Evolutionary conservation across 2,329 filamentous ascomycete species (phyloP), one percentile per base, ranked within the genome.

Genomic region (Fusarium sp.): DNA sequence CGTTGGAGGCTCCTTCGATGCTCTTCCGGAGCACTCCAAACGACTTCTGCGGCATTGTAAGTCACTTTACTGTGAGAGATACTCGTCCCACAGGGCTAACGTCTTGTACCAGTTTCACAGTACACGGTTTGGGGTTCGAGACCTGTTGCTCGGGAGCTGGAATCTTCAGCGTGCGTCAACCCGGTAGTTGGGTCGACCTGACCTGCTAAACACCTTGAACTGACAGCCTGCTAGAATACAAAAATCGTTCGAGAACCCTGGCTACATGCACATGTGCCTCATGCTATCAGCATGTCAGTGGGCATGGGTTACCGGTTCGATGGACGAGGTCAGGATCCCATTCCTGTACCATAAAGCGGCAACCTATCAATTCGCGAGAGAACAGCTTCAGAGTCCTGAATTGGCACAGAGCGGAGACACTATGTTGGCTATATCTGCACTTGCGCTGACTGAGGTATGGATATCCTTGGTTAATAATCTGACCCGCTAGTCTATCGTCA

Each of bases 341-440:
- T 85, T 85, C 71, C 79, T 85, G 58, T 84, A 86, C 64, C 84
- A 85, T 75, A 86, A 86, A 71, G 79, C 84, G 32, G 83, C 85
- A 53, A 85, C 85, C 16, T 86, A 86, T 75, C 82, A 83, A 60
- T 86, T 85, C 65, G 84, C 84, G 54, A 83, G 84, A 67, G 81
- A 84, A 69, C 84, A 86, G 66, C 75, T 86, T 46, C 80, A 80
- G 52, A 79, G 80, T 40, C 78, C 80, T n/a, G 80, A 81, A 50
- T 78, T 79, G 12, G 82, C 80, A 37, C 79, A 82, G 44, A 82
- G 81, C 62, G 84, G 85, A 58, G 82, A 83, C 40, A 83, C 83
- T 3, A 83, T 86, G 74, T 77, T 85, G 60, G 83, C 84, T 3
- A 83, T 86, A 42, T 83, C 84, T 37, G 83, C 82, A 42, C 80